Conservation (phyloP, 192 early-diverging fungal species). For the Polychytrium aggregatum region DNA sequence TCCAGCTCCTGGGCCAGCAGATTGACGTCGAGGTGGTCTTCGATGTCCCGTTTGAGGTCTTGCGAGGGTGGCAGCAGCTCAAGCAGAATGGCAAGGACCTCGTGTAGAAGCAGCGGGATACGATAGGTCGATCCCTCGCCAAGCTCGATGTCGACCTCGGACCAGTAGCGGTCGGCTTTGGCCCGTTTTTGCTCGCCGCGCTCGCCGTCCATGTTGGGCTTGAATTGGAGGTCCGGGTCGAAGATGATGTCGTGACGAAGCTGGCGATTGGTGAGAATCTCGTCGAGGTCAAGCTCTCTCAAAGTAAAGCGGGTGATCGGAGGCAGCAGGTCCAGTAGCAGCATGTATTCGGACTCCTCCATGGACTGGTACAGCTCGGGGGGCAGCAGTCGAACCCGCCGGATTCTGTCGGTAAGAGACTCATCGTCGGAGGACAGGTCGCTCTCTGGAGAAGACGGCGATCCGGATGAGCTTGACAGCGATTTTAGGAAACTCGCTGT, state of each 20-base stretch:
- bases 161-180: conserved; percentile 64
- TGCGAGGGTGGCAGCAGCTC: conserved; percentile 39
- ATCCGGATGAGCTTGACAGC: too few relatives aligned
- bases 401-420: conserved; percentile 15
- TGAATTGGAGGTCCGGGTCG: conserved; percentile 81
- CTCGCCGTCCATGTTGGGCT: conserved; percentile 70
- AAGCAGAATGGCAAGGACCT: conserved; percentile 63
- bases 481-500: too few relatives aligned
- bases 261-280: conserved; percentile 74
- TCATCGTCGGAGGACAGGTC: conserved; percentile 2
- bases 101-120: conserved; percentile 57
- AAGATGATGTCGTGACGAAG: conserved; percentile 84
- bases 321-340: conserved; percentile 37
- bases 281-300: conserved; percentile 68
- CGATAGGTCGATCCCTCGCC: conserved; percentile 21
- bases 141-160: conserved; percentile 47
- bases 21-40: conserved; percentile 32
- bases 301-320: conserved; percentile 79
- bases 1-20: conserved; percentile 48
- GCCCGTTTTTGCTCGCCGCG: conserved; percentile 48
- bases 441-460: neutral
- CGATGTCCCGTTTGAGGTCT: conserved; percentile 30
- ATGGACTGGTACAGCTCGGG: conserved; percentile 17
- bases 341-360: conserved; percentile 28
- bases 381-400: conserved; percentile 18